These are phyloP conservation scores for Calonectria hongkongensis DNA, from an alignment of 2,329 filamentous ascomycete genomes.

Conservation along the genomic window DNA sequence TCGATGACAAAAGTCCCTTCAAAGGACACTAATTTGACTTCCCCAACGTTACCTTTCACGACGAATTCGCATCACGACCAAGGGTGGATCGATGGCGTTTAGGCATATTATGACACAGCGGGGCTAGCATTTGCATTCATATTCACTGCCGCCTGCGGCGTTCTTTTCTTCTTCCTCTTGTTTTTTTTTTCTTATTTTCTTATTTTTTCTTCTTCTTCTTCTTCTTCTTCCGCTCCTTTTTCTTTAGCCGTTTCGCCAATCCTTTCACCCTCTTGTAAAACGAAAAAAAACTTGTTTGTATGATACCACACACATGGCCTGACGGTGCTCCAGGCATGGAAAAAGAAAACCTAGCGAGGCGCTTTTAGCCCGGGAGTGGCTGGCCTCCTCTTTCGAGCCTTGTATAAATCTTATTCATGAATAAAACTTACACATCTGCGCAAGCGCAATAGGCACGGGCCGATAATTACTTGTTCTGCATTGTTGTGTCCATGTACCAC, in stretches of 20 bases:
- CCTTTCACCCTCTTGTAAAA: not conserved
- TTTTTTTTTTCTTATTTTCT: too few relatives aligned
- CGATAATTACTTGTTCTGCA: not conserved
- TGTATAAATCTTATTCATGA: constrained; percentile 3
- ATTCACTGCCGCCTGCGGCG: not conserved
- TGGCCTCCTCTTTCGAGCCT: not conserved
- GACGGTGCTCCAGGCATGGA: not conserved
- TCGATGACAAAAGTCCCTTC: not conserved
- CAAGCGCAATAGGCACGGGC: not conserved
- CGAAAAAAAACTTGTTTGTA: not conserved
- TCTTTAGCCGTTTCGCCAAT: not conserved
- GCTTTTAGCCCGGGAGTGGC: constrained; percentile 5
- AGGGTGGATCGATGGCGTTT: constrained; percentile 22
- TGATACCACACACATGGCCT: constrained; percentile 15
- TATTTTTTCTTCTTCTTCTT: not conserved
- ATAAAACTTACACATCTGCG: constrained; percentile 6
- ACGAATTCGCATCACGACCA: constrained; percentile 22
- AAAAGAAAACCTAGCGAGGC: not conserved
- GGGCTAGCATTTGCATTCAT: constrained; percentile 5
- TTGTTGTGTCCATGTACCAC: not conserved
- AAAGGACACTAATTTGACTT: not conserved
- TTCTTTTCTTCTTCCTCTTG: not conserved
- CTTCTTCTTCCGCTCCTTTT: not conserved
- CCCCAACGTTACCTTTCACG: constrained; percentile 5
- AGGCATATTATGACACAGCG: not conserved